Base-by-base conservation (phyloP, 106 monocot species). In the Phalaenopsis equestris region DNA sequence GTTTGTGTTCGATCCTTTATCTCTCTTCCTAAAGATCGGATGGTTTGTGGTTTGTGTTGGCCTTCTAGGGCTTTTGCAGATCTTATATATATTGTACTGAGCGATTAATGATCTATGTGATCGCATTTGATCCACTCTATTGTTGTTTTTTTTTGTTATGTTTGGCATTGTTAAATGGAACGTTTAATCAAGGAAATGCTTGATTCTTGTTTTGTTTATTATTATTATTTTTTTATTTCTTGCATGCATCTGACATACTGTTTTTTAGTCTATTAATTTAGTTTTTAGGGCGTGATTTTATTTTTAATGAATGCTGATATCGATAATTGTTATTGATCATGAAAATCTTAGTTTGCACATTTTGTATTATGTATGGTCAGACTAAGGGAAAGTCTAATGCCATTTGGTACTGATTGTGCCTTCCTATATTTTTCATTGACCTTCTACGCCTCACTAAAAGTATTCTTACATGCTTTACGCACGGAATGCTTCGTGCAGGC, bases 111-210 rank as follows among this genome's bases (percentile, higher is more conserved):
- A 70, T 70, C 70, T 70, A 39, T 38, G 38, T 70, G 70, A 70
- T 70, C 38, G 70, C 70, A 70, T 70, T 70, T 70, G 70, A 38
- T 70, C 70, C 14, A 43, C n/a, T 74, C n/a, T 74, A 74, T 74
- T 21, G 6, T 38, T 70, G 19, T 74, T 74, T 17, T 42, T 42
- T 30, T 1, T 45, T 42, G n/a, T 42, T 8, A 74, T 18, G 74
- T 74, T 74, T 42, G 74, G 42, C 74, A 74, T 42, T 74, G 19
- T 74, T 74, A 18, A n/a, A 74, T 74, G 74, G 45, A 74, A n/a
- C 45, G 21, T 42, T 74, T 74, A 18, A 74, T 74, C 41, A 19
- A 19, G 43, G 74, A 42, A 42, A 45, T 42, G 41, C 19, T n/a
- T 43, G 16, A 74, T 45, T n/a, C 18, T n/a, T 39, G 36, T 43